Conservation (phyloP, 2,329 filamentous ascomycete genomes). For the Pseudogymnoascus sp. region DNA sequence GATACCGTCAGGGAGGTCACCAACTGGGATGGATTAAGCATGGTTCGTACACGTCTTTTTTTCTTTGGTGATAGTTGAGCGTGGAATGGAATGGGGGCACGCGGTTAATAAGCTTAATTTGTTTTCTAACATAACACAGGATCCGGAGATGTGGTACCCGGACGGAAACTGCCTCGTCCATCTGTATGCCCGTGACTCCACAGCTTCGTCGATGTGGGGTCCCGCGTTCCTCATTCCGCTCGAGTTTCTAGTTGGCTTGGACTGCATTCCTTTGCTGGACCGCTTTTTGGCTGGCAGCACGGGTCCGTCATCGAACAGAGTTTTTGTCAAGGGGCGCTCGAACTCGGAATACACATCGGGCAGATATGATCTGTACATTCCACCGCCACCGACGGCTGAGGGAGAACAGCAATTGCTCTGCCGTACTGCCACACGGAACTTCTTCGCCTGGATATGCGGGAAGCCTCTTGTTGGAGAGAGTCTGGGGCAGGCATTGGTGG, state of each 20-base stretch:
- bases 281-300: slow-evolving; percentile 34
- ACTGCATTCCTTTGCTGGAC: slow-evolving; percentile 55
- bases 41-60: slow-evolving; percentile 28
- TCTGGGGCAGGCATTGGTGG: slow-evolving; percentile 57
- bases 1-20: neutral
- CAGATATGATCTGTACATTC: slow-evolving; percentile 58
- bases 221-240: slow-evolving; percentile 63
- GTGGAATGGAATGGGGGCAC: neutral
- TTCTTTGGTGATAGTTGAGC: neutral
- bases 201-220: slow-evolving; percentile 47
- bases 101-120: neutral
- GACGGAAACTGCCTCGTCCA: slow-evolving; percentile 65
- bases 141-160: slow-evolving; percentile 62
- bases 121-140: slow-evolving; percentile 40
- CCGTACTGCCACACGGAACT: slow-evolving; percentile 65
- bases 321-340: neutral
- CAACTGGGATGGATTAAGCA: slow-evolving; percentile 39
- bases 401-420: slow-evolving; percentile 51
- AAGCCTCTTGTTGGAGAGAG: slow-evolving; percentile 61
- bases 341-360: neutral
- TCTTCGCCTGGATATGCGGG: slow-evolving; percentile 64
- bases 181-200: slow-evolving; percentile 53
- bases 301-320: neutral
- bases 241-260: slow-evolving; percentile 46
- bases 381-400: slow-evolving; percentile 48